Conservation (phyloP, 495 filamentous ascomycete genomes). For the Gamarada debralockiae region DNA sequence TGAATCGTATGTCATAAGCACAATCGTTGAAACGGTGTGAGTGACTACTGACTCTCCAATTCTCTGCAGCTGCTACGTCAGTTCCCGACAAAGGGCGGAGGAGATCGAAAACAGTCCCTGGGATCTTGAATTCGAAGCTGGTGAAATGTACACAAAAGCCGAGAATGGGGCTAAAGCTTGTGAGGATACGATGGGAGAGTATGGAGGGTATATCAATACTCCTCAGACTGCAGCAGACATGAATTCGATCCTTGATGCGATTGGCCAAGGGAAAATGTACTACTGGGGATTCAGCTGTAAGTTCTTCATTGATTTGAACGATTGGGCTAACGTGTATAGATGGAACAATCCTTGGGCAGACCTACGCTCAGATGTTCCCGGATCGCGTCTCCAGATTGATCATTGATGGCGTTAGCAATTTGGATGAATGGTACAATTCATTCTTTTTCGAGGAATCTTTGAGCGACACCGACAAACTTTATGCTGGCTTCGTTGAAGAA, state of each 20-base stretch:
- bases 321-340: slow-evolving; percentile 28
- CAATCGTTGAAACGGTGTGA: no score
- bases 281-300: slow-evolving; percentile 58
- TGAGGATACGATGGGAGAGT: slow-evolving; percentile 37
- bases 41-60: no score
- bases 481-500: slow-evolving; percentile 38
- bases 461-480: slow-evolving; percentile 33
- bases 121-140: slow-evolving; percentile 29
- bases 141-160: slow-evolving; percentile 37
- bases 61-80: slow-evolving; percentile 40
- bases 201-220: slow-evolving; percentile 39
- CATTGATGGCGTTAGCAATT: slow-evolving; percentile 44
- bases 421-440: slow-evolving; percentile 35
- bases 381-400: slow-evolving; percentile 37
- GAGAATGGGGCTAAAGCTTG: slow-evolving; percentile 35
- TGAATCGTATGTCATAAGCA: no score
- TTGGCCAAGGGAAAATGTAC: slow-evolving; percentile 32
- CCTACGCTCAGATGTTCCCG: slow-evolving; percentile 40
- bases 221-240: slow-evolving; percentile 47
- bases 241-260: slow-evolving; percentile 37
- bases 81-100: slow-evolving; percentile 21
- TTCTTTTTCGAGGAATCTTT: slow-evolving; percentile 30
- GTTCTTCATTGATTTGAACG: slow-evolving; percentile 24
- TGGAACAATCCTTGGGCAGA: slow-evolving; percentile 60
- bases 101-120: slow-evolving; percentile 26